Percentiles rank a stretch among this genome's conserved stretches.
phyloP scores from a whole-genome alignment of 208 protist genomes.

The Acanthamoeba culbertsoni region DNA sequence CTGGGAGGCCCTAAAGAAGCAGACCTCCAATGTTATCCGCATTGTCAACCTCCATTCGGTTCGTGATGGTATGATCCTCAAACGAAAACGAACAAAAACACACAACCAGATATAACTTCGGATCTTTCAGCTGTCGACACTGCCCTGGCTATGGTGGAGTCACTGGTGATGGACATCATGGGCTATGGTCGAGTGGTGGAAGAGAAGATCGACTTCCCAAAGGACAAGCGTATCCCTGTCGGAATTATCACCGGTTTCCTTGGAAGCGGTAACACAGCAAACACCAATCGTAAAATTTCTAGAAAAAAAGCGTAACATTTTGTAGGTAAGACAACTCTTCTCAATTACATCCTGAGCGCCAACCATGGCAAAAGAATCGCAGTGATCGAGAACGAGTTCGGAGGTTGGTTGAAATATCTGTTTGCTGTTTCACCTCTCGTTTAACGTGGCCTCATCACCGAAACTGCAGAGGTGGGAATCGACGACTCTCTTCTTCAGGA shows the following conservation, averaged over 20 bases:
- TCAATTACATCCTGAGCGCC: constrained; percentile 73
- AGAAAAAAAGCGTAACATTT: no score
- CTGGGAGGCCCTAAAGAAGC: constrained; percentile 5
- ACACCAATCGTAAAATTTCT: no score
- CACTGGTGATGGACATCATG: background rate
- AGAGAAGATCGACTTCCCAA: constrained; percentile 8
- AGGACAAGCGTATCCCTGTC: constrained; percentile 61
- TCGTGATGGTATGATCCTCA: background rate
- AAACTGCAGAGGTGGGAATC: background rate
- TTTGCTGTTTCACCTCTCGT: no score
- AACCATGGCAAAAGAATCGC: constrained; percentile 75
- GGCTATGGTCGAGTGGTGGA: background rate
- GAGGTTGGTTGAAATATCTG: no score
- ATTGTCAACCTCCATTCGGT: constrained; percentile 8
- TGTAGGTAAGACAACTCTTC: constrained; percentile 67
- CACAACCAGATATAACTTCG: background rate
- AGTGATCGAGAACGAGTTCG: constrained; percentile 77
- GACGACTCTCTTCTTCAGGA: background rate
- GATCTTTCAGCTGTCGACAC: background rate
- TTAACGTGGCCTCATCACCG: background rate
- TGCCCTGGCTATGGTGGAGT: background rate
- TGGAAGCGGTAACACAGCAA: constrained; percentile 49
- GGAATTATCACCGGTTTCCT: constrained; percentile 74
- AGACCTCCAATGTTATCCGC: constrained; percentile 2
- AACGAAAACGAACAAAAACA: background rate